phyloP scores from a whole-genome alignment of 1,284 basidiomycete species.

The Ustilago shanxiensis region DNA sequence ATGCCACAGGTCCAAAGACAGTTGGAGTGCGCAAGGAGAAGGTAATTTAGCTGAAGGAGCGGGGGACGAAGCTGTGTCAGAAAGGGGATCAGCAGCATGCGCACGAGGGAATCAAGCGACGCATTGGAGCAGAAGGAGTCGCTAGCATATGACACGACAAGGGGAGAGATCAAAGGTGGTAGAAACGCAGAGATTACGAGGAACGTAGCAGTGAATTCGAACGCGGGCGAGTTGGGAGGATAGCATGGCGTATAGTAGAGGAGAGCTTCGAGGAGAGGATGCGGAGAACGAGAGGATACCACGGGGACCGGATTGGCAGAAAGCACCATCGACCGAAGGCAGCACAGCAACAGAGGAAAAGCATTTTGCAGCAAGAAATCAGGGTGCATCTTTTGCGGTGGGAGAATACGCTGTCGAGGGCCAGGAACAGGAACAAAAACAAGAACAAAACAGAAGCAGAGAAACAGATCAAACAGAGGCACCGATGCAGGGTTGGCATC shows the following conservation, averaged over 20 bases:
- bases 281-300: constrained; percentile 8
- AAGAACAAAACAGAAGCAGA: no score
- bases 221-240: constrained; percentile 3
- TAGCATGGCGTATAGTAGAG: constrained; percentile 6
- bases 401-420: not conserved
- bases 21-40: not conserved
- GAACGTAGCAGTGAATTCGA: not conserved
- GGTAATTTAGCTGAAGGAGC: constrained; percentile 8
- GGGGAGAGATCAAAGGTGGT: not conserved
- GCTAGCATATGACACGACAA: not conserved
- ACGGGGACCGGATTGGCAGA: constrained; percentile 16
- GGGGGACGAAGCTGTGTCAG: constrained; percentile 24
- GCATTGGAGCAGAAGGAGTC: not conserved
- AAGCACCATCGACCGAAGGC: not conserved
- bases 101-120: constrained; percentile 13
- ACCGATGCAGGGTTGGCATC: not conserved
- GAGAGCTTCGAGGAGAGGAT: constrained; percentile 4
- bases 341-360: not conserved
- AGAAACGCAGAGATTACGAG: not conserved
- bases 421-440: constrained; percentile 19
- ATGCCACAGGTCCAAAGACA: constrained; percentile 13
- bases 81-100: constrained; percentile 21
- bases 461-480: constrained; percentile 6
- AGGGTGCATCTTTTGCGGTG: constrained; percentile 7
- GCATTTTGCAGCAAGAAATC: not conserved